phyloP scores from a whole-genome alignment of 176 grass and related monocot genomes.

The Alopecurus myosuroides region DNA sequence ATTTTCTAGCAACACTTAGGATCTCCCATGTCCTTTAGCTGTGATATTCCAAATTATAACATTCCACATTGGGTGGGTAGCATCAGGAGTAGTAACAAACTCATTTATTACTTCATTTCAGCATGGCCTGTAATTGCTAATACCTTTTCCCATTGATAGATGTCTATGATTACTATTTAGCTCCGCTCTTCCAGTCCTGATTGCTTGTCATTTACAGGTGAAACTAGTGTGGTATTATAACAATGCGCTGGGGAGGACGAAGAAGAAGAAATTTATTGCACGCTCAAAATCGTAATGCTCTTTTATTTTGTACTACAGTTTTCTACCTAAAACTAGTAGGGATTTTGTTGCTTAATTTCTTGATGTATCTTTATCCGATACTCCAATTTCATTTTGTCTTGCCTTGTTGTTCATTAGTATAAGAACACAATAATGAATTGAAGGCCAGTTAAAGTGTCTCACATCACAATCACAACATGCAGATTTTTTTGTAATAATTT shows the following conservation, averaged over 20 bases:
- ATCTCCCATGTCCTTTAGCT: background rate
- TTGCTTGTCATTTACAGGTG: conserved; percentile 24
- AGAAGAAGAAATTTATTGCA: conserved; percentile 97
- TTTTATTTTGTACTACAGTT: background rate
- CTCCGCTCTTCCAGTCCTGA: background rate
- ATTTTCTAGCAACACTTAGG: background rate
- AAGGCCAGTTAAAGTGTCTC: background rate
- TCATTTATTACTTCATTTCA: background rate
- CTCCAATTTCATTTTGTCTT: background rate
- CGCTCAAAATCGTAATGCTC: conserved; percentile 69
- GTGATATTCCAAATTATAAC: background rate
- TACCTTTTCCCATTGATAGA: background rate
- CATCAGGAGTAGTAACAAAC: background rate
- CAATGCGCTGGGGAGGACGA: conserved; percentile 85
- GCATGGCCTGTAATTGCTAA: background rate
- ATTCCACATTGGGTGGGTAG: background rate
- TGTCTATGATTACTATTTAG: background rate
- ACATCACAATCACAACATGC: background rate
- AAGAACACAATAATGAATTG: background rate
- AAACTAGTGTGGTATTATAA: conserved; percentile 99
- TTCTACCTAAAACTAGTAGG: background rate
- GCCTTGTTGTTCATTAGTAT: background rate
- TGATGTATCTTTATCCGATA: background rate
- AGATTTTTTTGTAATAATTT: background rate
- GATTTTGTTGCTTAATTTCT: background rate